Evolutionary conservation across 1,284 basidiomycete species (phyloP).

Genomic region (Psilocybe mexicana): DNA sequence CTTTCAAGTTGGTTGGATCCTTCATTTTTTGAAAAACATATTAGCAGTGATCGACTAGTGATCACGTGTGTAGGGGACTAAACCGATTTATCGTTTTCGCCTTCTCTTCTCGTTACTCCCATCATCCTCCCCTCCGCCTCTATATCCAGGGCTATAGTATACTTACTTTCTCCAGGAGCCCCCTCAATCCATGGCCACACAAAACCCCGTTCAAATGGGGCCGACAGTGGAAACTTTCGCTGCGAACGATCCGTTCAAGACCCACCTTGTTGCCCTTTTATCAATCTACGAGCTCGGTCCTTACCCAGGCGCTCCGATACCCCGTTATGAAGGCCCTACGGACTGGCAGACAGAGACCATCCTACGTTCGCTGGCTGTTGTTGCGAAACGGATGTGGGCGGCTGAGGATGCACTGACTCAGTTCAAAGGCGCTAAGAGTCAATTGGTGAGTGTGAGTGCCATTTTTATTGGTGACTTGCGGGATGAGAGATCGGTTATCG

Average conservation of each 20-base stretch:
- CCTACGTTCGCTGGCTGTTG: slow-evolving; percentile 51
- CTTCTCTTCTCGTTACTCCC: neutral
- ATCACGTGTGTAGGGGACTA: neutral
- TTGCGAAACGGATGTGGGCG: slow-evolving; percentile 60
- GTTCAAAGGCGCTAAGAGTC: slow-evolving; percentile 10
- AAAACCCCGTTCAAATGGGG: neutral
- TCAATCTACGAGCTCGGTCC: slow-evolving; percentile 54
- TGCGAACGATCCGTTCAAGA: slow-evolving; percentile 42
- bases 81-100: neutral
- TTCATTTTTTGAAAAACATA: too few relatives aligned
- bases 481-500: neutral
- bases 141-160: neutral
- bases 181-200: too few relatives aligned
- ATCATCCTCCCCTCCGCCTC: neutral
- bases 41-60: neutral
- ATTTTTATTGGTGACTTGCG: neutral
- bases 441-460: slow-evolving; percentile 4
- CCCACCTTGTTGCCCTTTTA: slow-evolving; percentile 51
- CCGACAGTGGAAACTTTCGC: neutral
- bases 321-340: slow-evolving; percentile 61
- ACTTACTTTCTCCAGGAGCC: neutral
- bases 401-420: slow-evolving; percentile 48
- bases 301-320: slow-evolving; percentile 47
- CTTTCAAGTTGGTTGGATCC: too few relatives aligned
- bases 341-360: slow-evolving; percentile 70